Evolutionary conservation across 495 filamentous ascomycete species (phyloP).

Genomic region (Annulohypoxylon bovei): DNA sequence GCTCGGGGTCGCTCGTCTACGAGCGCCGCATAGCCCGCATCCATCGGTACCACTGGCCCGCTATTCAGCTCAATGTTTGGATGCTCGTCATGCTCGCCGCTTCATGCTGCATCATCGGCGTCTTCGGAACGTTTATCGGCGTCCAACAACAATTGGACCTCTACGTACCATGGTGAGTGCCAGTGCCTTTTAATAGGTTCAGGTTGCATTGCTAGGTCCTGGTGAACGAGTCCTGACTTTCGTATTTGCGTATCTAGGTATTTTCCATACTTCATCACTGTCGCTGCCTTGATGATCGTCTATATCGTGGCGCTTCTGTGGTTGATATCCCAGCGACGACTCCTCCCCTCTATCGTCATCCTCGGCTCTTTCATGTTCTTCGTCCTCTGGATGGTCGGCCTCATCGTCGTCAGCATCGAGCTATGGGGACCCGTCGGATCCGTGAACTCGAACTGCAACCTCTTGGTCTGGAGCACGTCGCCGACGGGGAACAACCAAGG

Average conservation of each 20-base stretch:
- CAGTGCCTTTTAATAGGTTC: slow-evolving; percentile 39
- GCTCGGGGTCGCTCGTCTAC: slow-evolving; percentile 53
- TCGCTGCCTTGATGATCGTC: slow-evolving; percentile 72
- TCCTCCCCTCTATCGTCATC: slow-evolving; percentile 90
- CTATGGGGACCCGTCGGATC: slow-evolving; percentile 82
- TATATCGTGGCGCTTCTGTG: slow-evolving; percentile 77
- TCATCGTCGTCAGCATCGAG: slow-evolving; percentile 90
- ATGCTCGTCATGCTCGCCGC: slow-evolving; percentile 86
- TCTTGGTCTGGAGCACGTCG: slow-evolving; percentile 69
- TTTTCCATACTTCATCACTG: slow-evolving; percentile 89
- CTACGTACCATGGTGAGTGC: slow-evolving; percentile 81
- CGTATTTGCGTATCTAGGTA: slow-evolving; percentile 69
- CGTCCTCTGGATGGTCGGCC: slow-evolving; percentile 87
- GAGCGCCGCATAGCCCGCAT: slow-evolving; percentile 58
- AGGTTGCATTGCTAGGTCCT: neutral
- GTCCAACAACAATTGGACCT: slow-evolving; percentile 78
- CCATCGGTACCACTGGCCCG: slow-evolving; percentile 92
- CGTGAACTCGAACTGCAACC: slow-evolving; percentile 82
- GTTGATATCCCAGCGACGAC: slow-evolving; percentile 78
- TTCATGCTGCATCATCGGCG: slow-evolving; percentile 80
- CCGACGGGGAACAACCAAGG: slow-evolving; percentile 69
- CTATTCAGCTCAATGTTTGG: slow-evolving; percentile 91
- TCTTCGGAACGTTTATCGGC: slow-evolving; percentile 85
- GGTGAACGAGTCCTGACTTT: neutral
- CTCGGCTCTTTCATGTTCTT: slow-evolving; percentile 93